phyloP scores from a whole-genome alignment of 2,329 filamentous ascomycete species.

The Rhytidhysteron rufulum region DNA sequence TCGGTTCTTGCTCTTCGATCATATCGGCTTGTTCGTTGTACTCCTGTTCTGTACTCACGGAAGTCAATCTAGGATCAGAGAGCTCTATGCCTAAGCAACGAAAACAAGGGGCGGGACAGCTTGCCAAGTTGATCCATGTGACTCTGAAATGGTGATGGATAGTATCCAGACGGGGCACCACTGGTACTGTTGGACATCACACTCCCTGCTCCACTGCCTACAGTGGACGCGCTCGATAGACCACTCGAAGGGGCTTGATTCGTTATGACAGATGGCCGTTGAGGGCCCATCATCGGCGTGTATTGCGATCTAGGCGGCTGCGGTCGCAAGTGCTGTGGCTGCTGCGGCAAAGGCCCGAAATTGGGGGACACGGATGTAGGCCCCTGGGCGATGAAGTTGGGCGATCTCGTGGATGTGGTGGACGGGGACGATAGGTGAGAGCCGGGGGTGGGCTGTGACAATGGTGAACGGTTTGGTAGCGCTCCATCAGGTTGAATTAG shows the following conservation, averaged over 20 bases:
- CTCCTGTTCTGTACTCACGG: constrained; percentile 80
- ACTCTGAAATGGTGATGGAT: constrained; percentile 84
- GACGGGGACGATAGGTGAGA: constrained; percentile 71
- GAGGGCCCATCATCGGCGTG: constrained; percentile 38
- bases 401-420: constrained; percentile 55
- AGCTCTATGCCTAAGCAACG: constrained; percentile 51
- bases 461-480: constrained; percentile 58
- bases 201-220: constrained; percentile 31
- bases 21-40: constrained; percentile 89
- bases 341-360: constrained; percentile 51
- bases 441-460: constrained; percentile 75
- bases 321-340: constrained; percentile 44
- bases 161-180: constrained; percentile 56
- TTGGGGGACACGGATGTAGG: constrained; percentile 60
- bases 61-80: constrained; percentile 67
- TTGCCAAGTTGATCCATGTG: constrained; percentile 96
- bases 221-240: constrained; percentile 32
- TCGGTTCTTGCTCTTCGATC: constrained; percentile 73
- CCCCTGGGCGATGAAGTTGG: constrained; percentile 55
- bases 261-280: constrained; percentile 34
- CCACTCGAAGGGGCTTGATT: constrained; percentile 34
- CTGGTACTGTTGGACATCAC: constrained; percentile 31
- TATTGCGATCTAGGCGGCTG: constrained; percentile 49
- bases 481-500: constrained; percentile 38
- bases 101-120: constrained; percentile 55